Evolutionary conservation across 768 basidiomycete genomes (phyloP).

Genomic region (Filobasidium floriforme): DNA sequence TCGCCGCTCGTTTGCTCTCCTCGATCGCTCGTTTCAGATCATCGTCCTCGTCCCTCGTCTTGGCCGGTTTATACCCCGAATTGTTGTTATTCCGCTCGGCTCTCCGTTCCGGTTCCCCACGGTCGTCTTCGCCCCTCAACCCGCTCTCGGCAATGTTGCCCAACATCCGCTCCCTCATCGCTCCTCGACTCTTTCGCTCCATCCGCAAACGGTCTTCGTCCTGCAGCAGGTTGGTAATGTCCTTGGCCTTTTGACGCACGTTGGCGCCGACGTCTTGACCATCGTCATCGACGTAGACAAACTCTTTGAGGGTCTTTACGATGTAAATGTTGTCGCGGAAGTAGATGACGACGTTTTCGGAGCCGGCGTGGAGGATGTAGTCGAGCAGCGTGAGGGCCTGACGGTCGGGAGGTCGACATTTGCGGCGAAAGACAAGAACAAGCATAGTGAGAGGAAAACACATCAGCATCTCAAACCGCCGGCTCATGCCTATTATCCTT

Average conservation of each 20-base stretch:
- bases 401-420: slow-evolving; percentile 27
- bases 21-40: slow-evolving; percentile 81
- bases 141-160: slow-evolving; percentile 50
- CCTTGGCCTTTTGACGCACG: slow-evolving; percentile 62
- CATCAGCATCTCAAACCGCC: not conserved
- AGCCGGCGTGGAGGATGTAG: slow-evolving; percentile 90
- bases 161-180: slow-evolving; percentile 93
- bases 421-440: too few relatives aligned
- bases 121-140: slow-evolving; percentile 45
- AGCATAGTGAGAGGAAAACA: too few relatives aligned
- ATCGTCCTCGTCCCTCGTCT: slow-evolving; percentile 57
- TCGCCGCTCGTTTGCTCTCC: slow-evolving; percentile 71
- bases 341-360: slow-evolving; percentile 97
- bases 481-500: not conserved
- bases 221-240: slow-evolving; percentile 85
- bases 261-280: slow-evolving; percentile 98
- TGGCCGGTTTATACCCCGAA: slow-evolving; percentile 20
- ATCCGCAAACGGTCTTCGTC: slow-evolving; percentile 78
- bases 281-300: slow-evolving; percentile 90
- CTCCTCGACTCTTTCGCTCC: slow-evolving; percentile 67
- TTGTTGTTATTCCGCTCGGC: slow-evolving; percentile 26
- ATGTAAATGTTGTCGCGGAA: slow-evolving; percentile 95
- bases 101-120: slow-evolving; percentile 6
- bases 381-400: slow-evolving; percentile 81
- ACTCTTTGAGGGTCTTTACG: slow-evolving; percentile 97